These are phyloP conservation scores for Hypoxylon sp. DNA, from an alignment of 2,329 filamentous ascomycete genomes.

Conservation along the genomic window DNA sequence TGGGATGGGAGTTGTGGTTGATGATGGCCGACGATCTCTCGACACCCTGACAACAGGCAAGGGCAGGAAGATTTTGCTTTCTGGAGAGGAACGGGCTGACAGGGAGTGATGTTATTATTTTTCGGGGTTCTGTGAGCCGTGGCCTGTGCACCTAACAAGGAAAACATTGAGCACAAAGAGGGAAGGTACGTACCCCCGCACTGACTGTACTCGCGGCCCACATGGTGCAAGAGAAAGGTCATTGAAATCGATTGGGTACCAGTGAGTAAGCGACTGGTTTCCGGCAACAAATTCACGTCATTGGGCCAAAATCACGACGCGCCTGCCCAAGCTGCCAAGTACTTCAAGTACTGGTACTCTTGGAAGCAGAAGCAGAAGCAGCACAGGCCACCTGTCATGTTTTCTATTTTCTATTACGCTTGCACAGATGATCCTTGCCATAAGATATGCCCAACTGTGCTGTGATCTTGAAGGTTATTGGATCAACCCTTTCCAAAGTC, in stretches of 20 bases:
- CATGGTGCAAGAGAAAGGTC: conserved; percentile 5
- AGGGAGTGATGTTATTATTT: conserved; percentile 42
- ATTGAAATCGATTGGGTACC: conserved; percentile 23
- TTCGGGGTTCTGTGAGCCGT: conserved; percentile 25
- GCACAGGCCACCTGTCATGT: conserved; percentile 30
- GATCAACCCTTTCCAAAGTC: not conserved
- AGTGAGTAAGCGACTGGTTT: conserved; percentile 4
- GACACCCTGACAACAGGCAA: conserved; percentile 34
- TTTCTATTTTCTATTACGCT: not conserved
- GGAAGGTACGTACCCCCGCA: conserved; percentile 25
- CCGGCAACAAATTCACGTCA: conserved; percentile 16
- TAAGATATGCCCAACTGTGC: conserved; percentile 1
- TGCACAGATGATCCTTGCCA: not conserved
- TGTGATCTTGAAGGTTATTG: conserved; percentile 18
- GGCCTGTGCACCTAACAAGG: conserved; percentile 12
- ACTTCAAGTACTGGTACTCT: conserved; percentile 31
- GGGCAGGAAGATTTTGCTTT: conserved; percentile 32
- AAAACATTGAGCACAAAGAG: conserved; percentile 15
- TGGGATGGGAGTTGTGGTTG: conserved; percentile 12
- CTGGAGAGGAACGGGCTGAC: conserved; percentile 24
- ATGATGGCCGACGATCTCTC: conserved; percentile 34
- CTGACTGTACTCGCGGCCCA: conserved; percentile 12
- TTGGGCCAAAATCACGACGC: conserved; percentile 36
- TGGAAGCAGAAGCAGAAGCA: not conserved
- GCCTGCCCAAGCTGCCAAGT: conserved; percentile 16